Conservation (phyloP, 306 rosid species). For the Phaseolus lunatus region DNA sequence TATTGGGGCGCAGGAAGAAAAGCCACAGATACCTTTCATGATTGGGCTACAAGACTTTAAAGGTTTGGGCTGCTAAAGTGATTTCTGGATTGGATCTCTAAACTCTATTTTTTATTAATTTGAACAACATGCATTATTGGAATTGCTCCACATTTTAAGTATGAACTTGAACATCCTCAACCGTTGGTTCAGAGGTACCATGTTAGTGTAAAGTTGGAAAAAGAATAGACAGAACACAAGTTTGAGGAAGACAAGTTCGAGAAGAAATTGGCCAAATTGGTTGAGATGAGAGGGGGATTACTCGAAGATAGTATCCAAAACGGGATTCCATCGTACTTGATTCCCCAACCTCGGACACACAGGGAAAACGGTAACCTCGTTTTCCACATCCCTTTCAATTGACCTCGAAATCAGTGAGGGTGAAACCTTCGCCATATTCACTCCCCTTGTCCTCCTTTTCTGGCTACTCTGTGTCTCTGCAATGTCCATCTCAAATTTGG, state of each 20-base stretch:
- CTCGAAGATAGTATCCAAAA: constrained; percentile 60
- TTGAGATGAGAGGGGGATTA: neutral
- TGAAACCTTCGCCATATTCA: constrained; percentile 52
- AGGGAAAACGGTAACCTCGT: neutral
- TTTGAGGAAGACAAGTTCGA: neutral
- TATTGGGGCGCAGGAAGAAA: no score
- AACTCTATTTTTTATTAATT: neutral
- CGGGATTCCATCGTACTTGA: constrained; percentile 67
- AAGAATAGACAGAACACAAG: no score
- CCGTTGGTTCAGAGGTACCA: no score
- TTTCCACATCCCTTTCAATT: constrained; percentile 4
- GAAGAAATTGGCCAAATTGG: no score
- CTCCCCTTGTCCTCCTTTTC: constrained; percentile 31
- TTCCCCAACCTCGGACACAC: neutral
- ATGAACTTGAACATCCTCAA: no score
- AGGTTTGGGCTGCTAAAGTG: neutral
- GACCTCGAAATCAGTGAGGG: constrained; percentile 34
- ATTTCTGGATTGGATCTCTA: neutral
- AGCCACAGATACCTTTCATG: no score
- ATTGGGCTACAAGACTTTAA: neutral
- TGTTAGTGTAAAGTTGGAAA: neutral
- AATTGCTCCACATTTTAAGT: no score
- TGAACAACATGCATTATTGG: no score
- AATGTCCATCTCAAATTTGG: constrained; percentile 55
- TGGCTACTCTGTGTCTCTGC: constrained; percentile 18